A percentile compares a stretch with the other conserved stretches of the same genome.
Conservation (phyloP, 805 yeast species). For the Saturnispora halmiae region DNA sequence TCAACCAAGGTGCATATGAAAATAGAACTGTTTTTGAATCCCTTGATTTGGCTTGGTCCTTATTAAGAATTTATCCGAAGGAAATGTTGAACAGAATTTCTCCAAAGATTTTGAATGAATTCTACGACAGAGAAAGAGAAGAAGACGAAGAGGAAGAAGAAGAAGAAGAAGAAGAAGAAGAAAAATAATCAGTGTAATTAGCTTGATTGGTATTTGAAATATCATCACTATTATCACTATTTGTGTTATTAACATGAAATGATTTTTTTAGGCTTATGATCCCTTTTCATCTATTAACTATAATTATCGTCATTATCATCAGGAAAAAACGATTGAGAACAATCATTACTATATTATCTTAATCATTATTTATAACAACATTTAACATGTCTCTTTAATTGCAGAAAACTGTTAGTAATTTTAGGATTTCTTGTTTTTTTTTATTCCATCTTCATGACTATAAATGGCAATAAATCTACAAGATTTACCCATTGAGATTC, state of each 20-base stretch:
- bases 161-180: conserved; percentile 8
- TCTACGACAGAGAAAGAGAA: conserved; percentile 82
- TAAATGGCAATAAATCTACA: conserved; percentile 9
- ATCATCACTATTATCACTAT: no score
- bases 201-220: background rate
- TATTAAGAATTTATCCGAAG: conserved; percentile 97
- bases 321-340: no score
- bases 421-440: no score
- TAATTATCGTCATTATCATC: no score
- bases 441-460: no score
- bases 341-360: no score
- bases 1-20: conserved; percentile 95
- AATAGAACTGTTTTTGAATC: conserved; percentile 91
- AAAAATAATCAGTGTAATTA: no score
- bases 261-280: no score
- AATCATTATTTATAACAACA: background rate
- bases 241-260: no score
- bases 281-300: no score
- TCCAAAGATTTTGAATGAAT: conserved; percentile 91
- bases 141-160: conserved; percentile 26
- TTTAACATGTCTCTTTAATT: background rate
- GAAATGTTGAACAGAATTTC: conserved; percentile 97
- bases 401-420: background rate
- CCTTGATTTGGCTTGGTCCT: conserved; percentile 95
- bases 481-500: conserved; percentile 27